Base-by-base conservation (phyloP, 441 rosid species). In the Erysimum pusillum region DNA sequence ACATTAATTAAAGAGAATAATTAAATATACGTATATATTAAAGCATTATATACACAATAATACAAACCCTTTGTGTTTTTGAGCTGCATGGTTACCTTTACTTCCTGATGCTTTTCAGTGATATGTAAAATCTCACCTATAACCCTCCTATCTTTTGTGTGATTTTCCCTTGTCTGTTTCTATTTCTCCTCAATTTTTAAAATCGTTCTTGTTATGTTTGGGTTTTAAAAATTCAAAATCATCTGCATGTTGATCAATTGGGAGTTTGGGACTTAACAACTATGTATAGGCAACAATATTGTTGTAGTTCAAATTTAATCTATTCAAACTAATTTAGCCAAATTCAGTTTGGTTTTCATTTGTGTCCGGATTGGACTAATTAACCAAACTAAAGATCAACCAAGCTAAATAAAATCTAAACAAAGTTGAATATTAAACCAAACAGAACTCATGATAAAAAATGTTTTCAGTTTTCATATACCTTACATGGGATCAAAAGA, bases 91-190 rank as follows among this genome's bases (percentile, higher is more conserved):
- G 36, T 44, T 61, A n/a, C 17, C 66, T 6, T 22, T 20, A 61
- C 1, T n/a, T 31, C 22, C 53, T 63, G 54, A 25, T 44, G 25
- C 54, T 63, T 63, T 44, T 31, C 68, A 63, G 54, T 28, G 68
- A 9, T 44, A 63, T 14, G 52, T 42, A 13, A 22, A 32, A 25
- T 22, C 25, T 22, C 25, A 22, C 25, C 25, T 22, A 22, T 22
- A 22, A 22, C 25, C 25, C 25, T 22, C 25, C 25, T n/a, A n/a
- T 42, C 35, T 44, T 44, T 44, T 44, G 14, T 42, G 52, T 63
- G 14, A 17, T 42, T 42, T 63, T 25, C 6, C 22, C 9, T 44
- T 44, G 68, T 44, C 38, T n/a, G 5, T 28, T 45, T n/a, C 8
- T 25, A 11, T 31, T 44, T 28, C 68, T 63, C 36, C n/a, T 61